Conservation (phyloP, 345 rosid genomes). For the Draba incana region DNA sequence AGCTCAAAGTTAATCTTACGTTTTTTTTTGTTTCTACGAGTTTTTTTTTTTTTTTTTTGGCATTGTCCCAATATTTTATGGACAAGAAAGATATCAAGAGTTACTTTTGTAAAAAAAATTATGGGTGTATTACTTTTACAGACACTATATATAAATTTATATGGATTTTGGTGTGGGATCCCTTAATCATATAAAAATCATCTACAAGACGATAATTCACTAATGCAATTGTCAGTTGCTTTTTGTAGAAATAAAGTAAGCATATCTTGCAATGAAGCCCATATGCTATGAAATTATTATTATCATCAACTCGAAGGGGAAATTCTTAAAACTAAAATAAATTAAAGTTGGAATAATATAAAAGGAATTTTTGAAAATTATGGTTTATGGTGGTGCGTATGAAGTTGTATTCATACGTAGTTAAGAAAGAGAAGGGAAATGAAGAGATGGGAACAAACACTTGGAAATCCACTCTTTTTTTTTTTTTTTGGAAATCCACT, state of each 20-base stretch:
- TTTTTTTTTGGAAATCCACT: constrained; percentile 41
- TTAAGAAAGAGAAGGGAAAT: background rate
- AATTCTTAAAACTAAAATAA: background rate
- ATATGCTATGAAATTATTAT: background rate
- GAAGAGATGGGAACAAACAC: constrained; percentile 36
- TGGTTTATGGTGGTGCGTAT: constrained; percentile 25
- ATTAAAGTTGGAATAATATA: background rate
- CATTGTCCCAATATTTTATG: too few species aligned
- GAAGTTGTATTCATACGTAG: constrained; percentile 20
- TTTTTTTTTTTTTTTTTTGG: too few species aligned
- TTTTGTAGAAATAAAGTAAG: background rate
- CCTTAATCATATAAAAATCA: too few species aligned
- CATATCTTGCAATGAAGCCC: background rate
- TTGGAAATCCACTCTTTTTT: constrained; percentile 37
- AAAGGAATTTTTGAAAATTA: background rate
- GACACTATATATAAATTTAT: too few species aligned
- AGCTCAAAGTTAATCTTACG: too few species aligned
- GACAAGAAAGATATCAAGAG: too few species aligned
- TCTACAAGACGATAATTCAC: background rate
- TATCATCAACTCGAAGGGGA: constrained; percentile 1
- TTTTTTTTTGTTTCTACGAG: too few species aligned
- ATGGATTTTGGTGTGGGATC: too few species aligned
- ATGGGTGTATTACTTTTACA: too few species aligned
- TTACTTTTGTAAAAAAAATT: too few species aligned
- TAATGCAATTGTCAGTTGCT: background rate